Conservation (phyloP, 306 rosid genomes). For the Spatholobus suberectus region DNA sequence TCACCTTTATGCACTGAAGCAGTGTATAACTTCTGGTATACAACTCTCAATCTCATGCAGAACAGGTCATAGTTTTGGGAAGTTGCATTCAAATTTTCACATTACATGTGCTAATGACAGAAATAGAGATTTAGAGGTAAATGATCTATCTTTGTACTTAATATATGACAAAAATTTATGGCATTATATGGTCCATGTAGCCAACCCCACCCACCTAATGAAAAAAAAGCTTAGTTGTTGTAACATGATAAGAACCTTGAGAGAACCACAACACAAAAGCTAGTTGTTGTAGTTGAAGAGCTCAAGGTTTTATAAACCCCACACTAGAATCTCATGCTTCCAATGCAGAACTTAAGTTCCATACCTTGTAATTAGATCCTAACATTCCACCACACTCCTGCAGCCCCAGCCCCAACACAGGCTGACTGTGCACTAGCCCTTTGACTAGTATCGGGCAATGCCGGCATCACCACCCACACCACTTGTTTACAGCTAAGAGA, state of each 20-base stretch:
- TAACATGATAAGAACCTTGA: not conserved
- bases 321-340: not conserved
- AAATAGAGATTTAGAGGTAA: not conserved
- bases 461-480: not conserved
- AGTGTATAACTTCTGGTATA: not conserved
- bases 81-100: not conserved
- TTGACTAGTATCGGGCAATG: not conserved
- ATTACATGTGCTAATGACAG: not conserved
- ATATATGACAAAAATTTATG: not conserved
- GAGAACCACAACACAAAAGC: not conserved
- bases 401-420: not conserved
- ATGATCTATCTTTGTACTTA: not conserved
- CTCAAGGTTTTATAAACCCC: not conserved
- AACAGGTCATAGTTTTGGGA: not conserved
- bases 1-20: not conserved
- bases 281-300: not conserved
- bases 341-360: not conserved
- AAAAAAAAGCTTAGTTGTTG: not conserved
- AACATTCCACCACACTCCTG: not conserved
- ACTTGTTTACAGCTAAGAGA: not conserved
- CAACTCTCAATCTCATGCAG: conserved; percentile 15
- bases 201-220: not conserved
- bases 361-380: not conserved
- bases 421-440: not conserved
- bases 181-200: not conserved